Evolutionary conservation across 2,329 filamentous ascomycete genomes (phyloP).

Genomic region (Aspergillus awamori): DNA sequence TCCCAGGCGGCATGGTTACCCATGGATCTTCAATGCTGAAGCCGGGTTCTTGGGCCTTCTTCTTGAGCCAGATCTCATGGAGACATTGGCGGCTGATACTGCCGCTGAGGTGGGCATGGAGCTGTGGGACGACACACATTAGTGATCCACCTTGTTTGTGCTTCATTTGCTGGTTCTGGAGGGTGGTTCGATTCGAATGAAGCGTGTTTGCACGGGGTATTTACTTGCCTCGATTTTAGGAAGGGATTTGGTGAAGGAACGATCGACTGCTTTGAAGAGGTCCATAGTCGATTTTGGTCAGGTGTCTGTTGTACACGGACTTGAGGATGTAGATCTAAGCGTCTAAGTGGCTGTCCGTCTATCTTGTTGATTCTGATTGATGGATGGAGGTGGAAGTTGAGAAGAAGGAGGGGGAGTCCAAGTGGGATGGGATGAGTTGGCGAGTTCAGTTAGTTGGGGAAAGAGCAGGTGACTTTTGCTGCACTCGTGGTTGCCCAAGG

Average conservation of each 20-base stretch:
- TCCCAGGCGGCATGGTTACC: slow-evolving; percentile 68
- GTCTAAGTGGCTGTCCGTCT: background rate
- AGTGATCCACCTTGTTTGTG: slow-evolving; percentile 9
- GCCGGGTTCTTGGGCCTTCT: slow-evolving; percentile 54
- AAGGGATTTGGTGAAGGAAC: slow-evolving; percentile 35
- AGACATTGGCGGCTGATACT: slow-evolving; percentile 74
- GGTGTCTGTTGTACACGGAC: background rate
- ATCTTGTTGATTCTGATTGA: background rate
- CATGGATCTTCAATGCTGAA: slow-evolving; percentile 69
- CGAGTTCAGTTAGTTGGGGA: background rate
- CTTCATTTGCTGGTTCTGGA: background rate
- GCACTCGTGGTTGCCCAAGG: background rate
- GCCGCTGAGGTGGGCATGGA: slow-evolving; percentile 79
- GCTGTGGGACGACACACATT: slow-evolving; percentile 46
- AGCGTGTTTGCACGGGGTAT: background rate
- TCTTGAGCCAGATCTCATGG: slow-evolving; percentile 71
- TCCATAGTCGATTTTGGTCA: slow-evolving; percentile 25
- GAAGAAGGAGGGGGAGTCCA: background rate
- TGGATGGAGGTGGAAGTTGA: background rate
- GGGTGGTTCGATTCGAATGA: background rate
- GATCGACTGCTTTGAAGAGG: slow-evolving; percentile 30
- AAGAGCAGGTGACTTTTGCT: slow-evolving; percentile 2
- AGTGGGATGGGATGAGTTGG: background rate
- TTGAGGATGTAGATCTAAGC: background rate
- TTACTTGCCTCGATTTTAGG: slow-evolving; percentile 42